These are phyloP conservation scores for Picochlorum sp. DNA, from an alignment of 139 green algal species.

Conservation along the genomic window DNA sequence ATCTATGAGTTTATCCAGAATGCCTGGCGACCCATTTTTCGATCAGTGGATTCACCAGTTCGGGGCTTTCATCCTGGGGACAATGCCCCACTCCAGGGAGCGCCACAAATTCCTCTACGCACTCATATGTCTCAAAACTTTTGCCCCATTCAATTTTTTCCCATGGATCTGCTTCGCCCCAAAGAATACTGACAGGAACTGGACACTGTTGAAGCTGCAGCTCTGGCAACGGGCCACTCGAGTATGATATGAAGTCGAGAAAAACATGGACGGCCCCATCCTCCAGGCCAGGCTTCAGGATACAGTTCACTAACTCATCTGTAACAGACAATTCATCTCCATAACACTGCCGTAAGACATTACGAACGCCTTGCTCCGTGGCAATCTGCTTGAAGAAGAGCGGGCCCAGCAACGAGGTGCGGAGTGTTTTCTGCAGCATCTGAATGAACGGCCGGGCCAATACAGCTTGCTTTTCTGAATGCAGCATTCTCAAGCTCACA, in stretches of 20 bases:
- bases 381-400: slow-evolving; percentile 73
- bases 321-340: slow-evolving; percentile 64
- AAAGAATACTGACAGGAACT: slow-evolving; percentile 77
- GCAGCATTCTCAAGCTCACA: slow-evolving; percentile 68
- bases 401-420: slow-evolving; percentile 54
- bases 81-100: slow-evolving; percentile 84
- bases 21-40: neutral
- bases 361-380: slow-evolving; percentile 58
- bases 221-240: slow-evolving; percentile 80
- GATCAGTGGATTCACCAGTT: slow-evolving; percentile 81
- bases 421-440: slow-evolving; percentile 63
- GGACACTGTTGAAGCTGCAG: slow-evolving; percentile 49
- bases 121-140: slow-evolving; percentile 38
- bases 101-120: slow-evolving; percentile 74
- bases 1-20: neutral
- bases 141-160: slow-evolving; percentile 68
- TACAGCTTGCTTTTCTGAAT: slow-evolving; percentile 31
- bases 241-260: slow-evolving; percentile 97
- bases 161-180: slow-evolving; percentile 86
- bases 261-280: slow-evolving; percentile 87
- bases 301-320: slow-evolving; percentile 84
- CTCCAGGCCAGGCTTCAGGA: slow-evolving; percentile 80
- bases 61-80: slow-evolving; percentile 69
- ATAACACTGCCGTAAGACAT: slow-evolving; percentile 87
- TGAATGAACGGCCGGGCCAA: slow-evolving; percentile 57